A percentile compares a stretch with the other conserved stretches of the same genome.
Evolutionary conservation across 441 rosid genomes (phyloP).

Genomic region (Breynia disticha): DNA sequence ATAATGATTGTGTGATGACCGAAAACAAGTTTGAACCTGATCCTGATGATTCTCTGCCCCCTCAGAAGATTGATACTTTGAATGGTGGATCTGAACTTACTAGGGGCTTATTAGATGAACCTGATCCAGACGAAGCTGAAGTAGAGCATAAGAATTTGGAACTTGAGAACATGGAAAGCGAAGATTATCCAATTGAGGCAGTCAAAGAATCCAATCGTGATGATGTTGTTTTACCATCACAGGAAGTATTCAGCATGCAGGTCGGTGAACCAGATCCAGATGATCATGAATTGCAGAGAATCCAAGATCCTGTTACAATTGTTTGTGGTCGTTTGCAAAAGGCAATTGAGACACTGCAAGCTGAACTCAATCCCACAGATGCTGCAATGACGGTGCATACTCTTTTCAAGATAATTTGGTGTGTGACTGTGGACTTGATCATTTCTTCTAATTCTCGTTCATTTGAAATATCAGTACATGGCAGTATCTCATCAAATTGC

Average conservation of each 20-base stretch:
- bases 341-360: constrained; percentile 47
- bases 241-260: constrained; percentile 28
- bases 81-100: background rate
- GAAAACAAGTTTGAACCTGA: constrained; percentile 40
- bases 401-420: constrained; percentile 72
- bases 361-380: constrained; percentile 44
- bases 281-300: constrained; percentile 64
- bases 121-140: constrained; percentile 46
- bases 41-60: constrained; percentile 35
- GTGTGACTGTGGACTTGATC: constrained; percentile 6
- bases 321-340: constrained; percentile 55
- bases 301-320: constrained; percentile 64
- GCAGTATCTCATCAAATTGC: background rate
- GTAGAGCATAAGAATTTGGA: constrained; percentile 9
- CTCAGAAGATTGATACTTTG: background rate
- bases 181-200: constrained; percentile 1
- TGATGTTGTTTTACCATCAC: background rate
- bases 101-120: constrained; percentile 29
- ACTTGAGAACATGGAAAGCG: constrained; percentile 3
- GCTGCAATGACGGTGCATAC: constrained; percentile 44
- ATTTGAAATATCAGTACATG: background rate
- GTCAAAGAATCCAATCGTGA: background rate
- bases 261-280: constrained; percentile 72
- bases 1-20: constrained; percentile 5
- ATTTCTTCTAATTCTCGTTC: constrained; percentile 1